Evolutionary conservation across 192 early-diverging fungal species (phyloP).

Genomic region (Gamsiella multidivaricata): DNA sequence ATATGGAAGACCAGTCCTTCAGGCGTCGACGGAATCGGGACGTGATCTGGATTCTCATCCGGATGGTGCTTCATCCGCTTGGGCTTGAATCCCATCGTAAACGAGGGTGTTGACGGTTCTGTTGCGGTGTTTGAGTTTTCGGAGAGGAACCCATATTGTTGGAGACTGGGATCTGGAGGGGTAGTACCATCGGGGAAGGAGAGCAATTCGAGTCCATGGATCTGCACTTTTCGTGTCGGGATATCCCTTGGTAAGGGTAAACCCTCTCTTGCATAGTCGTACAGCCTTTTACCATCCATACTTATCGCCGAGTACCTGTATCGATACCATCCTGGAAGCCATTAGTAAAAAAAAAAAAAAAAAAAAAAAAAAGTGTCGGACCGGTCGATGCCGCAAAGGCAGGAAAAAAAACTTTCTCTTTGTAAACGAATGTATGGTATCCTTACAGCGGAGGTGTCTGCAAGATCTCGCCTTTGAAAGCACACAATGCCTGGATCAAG

Average conservation of each 20-base stretch:
- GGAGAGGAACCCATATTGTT: constrained; percentile 12
- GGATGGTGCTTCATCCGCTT: constrained; percentile 5
- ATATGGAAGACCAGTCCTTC: constrained; percentile 63
- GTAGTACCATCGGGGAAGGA: constrained; percentile 33
- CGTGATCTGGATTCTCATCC: constrained; percentile 1
- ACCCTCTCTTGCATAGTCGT: constrained; percentile 75
- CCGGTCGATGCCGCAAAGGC: too few relatives aligned
- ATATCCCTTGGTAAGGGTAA: constrained; percentile 55
- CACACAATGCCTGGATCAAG: constrained; percentile 52
- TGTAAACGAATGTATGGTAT: too few relatives aligned
- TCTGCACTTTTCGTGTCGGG: constrained; percentile 50
- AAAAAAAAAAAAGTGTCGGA: not conserved
- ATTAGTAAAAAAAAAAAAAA: too few relatives aligned
- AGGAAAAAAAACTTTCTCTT: too few relatives aligned
- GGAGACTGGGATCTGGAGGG: not conserved
- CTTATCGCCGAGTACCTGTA: constrained; percentile 73
- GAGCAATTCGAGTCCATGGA: constrained; percentile 53
- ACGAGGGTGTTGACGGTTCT: not conserved
- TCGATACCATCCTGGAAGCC: too few relatives aligned
- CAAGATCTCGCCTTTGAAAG: constrained; percentile 67
- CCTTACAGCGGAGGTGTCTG: constrained; percentile 75
- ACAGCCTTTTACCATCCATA: constrained; percentile 75
- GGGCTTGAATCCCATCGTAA: not conserved
- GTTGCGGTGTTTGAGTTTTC: not conserved
- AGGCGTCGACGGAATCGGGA: constrained; percentile 40